These are phyloP conservation scores for Martiniozyma asiatica DNA, from an alignment of 1,139 yeast species.

Conservation along the genomic window DNA sequence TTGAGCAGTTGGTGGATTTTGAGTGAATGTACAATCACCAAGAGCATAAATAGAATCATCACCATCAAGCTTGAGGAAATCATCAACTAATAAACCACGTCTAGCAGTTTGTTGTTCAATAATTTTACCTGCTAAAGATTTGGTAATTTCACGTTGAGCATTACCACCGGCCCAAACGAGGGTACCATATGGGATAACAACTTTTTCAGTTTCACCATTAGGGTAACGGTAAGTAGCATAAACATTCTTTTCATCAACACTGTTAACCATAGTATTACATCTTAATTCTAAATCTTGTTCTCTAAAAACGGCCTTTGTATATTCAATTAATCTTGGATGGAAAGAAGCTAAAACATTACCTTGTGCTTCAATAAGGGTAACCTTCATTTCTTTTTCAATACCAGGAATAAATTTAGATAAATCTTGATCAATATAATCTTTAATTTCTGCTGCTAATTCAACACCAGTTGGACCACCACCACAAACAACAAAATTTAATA, in stretches of 20 bases:
- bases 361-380: conserved; percentile 45
- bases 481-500: conserved; percentile 65
- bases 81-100: conserved; percentile 47
- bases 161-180: conserved; percentile 59
- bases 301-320: conserved; percentile 43
- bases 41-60: conserved; percentile 38
- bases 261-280: conserved; percentile 46
- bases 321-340: conserved; percentile 44
- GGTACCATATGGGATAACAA: conserved; percentile 42
- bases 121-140: conserved; percentile 35
- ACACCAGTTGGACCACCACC: conserved; percentile 96
- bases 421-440: conserved; percentile 52
- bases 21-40: conserved; percentile 54
- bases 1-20: conserved; percentile 53
- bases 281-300: conserved; percentile 40
- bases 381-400: conserved; percentile 41
- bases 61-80: conserved; percentile 41
- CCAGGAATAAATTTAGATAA: conserved; percentile 48
- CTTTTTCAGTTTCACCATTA: conserved; percentile 33
- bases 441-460: conserved; percentile 74
- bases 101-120: conserved; percentile 49
- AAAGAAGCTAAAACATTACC: conserved; percentile 48
- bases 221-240: conserved; percentile 32
- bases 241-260: conserved; percentile 38
- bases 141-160: conserved; percentile 41